Evolutionary conservation across 257 asterid species (phyloP), one percentile per base, ranked within the genome.

Genomic region (Solanum megistacrolobum): DNA sequence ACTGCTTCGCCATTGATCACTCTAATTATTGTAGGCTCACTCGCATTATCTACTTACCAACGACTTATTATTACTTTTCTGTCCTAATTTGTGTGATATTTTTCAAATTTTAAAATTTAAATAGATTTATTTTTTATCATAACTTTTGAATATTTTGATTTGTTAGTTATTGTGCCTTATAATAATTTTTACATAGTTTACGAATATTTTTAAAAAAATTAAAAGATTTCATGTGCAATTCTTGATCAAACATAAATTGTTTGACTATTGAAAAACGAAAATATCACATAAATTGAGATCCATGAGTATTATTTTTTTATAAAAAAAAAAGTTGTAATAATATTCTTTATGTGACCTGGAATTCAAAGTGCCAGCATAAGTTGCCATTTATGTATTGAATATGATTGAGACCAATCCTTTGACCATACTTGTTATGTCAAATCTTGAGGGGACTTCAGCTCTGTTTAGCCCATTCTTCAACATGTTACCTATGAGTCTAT

Each of bases 341-440:
- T 20, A 16, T 43, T 83, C 82, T 20, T 43, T 29, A 35, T 73
- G 48, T 73, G 82, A 73, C 31, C 27, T 27, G 31, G 46, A 9
- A 72, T 69, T 86, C 75, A 69, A 83, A 81, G 74, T 83, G 25
- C 43, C 84, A 75, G 83, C 83, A 23, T 5, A 75, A 21, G 55
- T 75, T 36, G 32, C 34, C 55, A 75, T 75, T 74, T 75, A 21
- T 75, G 34, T 36, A 75, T 86, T 81, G 41, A 55, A 34, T 27
- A 46, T 83, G 91, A 86, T 86, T 25, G n/a, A 46, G 89, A 86
- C 87, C 38, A 58, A 25, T 72, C 62, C 71, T 89, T 89, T 89
- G 89, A 86, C 89, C 48, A 36, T 23, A 38, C 34, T 85, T 60
- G 87, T 60, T 85, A 85, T 71, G 92, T 90, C 92, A 88, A 90